These are phyloP conservation scores for Aspergillus proliferans DNA, from an alignment of 2,329 filamentous ascomycete species.

Conservation along the genomic window DNA sequence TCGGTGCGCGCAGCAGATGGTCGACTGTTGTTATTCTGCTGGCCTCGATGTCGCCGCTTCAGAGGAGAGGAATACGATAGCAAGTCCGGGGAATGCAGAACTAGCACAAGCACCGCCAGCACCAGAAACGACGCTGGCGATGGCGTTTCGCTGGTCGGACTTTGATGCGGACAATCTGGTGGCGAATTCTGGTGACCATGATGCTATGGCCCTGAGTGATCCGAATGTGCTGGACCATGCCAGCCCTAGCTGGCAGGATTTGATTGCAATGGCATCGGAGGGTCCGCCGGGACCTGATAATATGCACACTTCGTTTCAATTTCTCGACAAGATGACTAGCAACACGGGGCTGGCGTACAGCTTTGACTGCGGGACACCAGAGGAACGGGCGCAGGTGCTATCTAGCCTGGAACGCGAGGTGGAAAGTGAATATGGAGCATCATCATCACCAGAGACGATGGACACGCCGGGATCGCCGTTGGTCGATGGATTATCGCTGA, in stretches of 20 bases:
- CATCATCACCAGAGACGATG: neutral
- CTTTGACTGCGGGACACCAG: conserved; percentile 32
- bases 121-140: neutral
- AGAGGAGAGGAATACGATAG: neutral
- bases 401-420: neutral
- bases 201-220: conserved; percentile 1
- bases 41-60: neutral
- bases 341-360: conserved; percentile 30
- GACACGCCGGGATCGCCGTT: neutral
- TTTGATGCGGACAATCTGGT: neutral
- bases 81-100: too few species aligned
- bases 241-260: conserved; percentile 8
- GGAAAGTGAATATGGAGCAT: neutral
- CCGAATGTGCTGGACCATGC: conserved; percentile 1
- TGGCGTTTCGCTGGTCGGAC: conserved; percentile 2
- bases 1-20: conserved; percentile 18
- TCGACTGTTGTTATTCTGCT: conserved; percentile 16
- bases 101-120: conserved; percentile 1
- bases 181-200: neutral
- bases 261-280: conserved; percentile 5
- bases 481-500: conserved; percentile 4
- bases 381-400: conserved; percentile 24
- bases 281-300: neutral
- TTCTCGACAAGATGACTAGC: conserved; percentile 33
- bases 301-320: conserved; percentile 17